These are phyloP conservation scores for Metschnikowia koreensis DNA, from an alignment of 805 yeast species.

Conservation along the genomic window DNA sequence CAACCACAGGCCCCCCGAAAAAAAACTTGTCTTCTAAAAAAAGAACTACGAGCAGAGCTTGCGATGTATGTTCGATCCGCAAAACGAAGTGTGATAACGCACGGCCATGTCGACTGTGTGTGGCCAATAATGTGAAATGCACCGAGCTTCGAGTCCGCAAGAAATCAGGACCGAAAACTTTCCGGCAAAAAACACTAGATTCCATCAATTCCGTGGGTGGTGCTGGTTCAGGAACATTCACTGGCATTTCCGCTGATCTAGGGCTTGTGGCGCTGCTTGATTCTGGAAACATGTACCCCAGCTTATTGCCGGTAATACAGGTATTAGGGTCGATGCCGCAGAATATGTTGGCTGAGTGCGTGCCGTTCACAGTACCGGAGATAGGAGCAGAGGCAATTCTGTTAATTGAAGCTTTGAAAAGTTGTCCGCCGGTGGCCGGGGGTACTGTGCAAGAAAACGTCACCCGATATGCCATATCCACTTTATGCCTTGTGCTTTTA, in stretches of 20 bases:
- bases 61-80: conserved; percentile 43
- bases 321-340: background rate
- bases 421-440: background rate
- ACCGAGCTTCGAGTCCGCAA: conserved; percentile 37
- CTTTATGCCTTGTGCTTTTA: conserved; percentile 9
- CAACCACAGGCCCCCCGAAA: too few relatives aligned
- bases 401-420: background rate
- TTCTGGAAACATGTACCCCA: conserved; percentile 4
- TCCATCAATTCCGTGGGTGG: conserved; percentile 23
- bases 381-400: conserved; percentile 1
- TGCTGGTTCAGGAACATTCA: background rate
- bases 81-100: conserved; percentile 39
- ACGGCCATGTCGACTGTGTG: conserved; percentile 42
- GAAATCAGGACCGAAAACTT: conserved; percentile 42
- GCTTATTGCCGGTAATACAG: conserved; percentile 2
- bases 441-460: background rate
- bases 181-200: conserved; percentile 34
- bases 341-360: conserved; percentile 1
- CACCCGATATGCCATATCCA: conserved; percentile 7
- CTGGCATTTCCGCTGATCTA: background rate
- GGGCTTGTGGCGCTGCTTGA: conserved; percentile 6
- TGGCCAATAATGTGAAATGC: conserved; percentile 34
- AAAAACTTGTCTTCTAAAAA: conserved; percentile 3
- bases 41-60: conserved; percentile 30
- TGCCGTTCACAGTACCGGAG: conserved; percentile 10